Base-by-base conservation (phyloP, 768 basidiomycete species). In the Macrolepiota dolichaula region DNA sequence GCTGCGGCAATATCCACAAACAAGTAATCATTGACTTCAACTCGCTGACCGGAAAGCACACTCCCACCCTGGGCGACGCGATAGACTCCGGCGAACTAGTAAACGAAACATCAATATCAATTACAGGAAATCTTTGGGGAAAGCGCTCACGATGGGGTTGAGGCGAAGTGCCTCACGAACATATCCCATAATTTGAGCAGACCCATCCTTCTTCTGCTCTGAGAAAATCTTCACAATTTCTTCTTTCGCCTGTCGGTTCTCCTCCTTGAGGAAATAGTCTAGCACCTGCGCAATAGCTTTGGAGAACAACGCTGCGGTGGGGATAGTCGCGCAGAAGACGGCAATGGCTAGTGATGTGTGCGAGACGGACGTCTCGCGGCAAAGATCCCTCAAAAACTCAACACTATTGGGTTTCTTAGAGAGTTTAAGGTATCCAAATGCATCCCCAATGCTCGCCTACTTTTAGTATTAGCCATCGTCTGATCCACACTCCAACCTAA, bases 291-390 rank as follows among this genome's bases (percentile, higher is more conserved):
- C 76, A 44, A 89, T 70, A 11, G 80, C 77, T 54, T 84, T 77
- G 1, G 85, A 84, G 73, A 83, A 87, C 5, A 82, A 67, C 0
- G 83, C 73, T 2, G 81, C 79, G 15, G 84, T 84, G 4, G 85
- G 84, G 12, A 88, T 77, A 15, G 79, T 68, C 51, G 85, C 81
- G 7, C 79, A 76, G 64, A 89, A 82, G 7, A 85, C 72, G 27
- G 76, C 74, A n/a, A 74, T 70, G 1, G 84, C 78, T n/a, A 86
- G 68, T 24, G 79, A 69, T 63, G 72, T 61, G 62, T 66, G 36
- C 62, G 62, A 57, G 37, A 51, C 51, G 5, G 55, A 69, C 27
- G 68, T 68, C 49, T 66, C 63, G 11, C 64, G 57, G 35, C 69
- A 62, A 2, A 81, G 69, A 27, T 68, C 67, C 38, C 65, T 66